These are phyloP conservation scores for Talaromyces rugulosus DNA, from an alignment of 2,329 filamentous ascomycete genomes.

Conservation along the genomic window DNA sequence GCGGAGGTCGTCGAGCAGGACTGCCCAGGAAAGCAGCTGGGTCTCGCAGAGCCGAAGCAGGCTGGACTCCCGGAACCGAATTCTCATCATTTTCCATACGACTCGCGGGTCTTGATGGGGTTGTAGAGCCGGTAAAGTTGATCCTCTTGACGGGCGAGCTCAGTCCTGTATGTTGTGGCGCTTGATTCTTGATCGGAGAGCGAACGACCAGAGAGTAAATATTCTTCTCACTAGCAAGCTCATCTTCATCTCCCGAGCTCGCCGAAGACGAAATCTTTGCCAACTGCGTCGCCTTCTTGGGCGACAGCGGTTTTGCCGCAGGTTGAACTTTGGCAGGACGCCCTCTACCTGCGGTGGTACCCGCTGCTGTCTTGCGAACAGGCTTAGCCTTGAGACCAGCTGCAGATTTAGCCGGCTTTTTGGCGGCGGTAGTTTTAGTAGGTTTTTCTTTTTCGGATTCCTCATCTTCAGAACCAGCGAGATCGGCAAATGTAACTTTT, in stretches of 20 bases:
- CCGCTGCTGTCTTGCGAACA: conserved; percentile 37
- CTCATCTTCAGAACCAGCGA: conserved; percentile 38
- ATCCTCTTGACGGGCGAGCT: conserved; percentile 37
- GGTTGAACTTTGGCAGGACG: conserved; percentile 26
- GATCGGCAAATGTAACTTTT: conserved; percentile 46
- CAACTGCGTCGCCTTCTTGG: conserved; percentile 47
- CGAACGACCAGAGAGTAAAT: conserved; percentile 25
- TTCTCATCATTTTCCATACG: conserved; percentile 30
- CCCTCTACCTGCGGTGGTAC: conserved; percentile 20
- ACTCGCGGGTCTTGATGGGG: conserved; percentile 12
- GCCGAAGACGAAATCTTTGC: conserved; percentile 35
- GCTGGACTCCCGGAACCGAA: conserved; percentile 22
- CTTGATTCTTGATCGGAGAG: conserved; percentile 28
- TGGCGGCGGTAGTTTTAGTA: conserved; percentile 16
- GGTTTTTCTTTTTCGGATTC: conserved; percentile 16
- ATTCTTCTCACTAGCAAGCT: conserved; percentile 33
- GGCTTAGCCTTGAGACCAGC: conserved; percentile 43
- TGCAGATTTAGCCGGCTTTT: conserved; percentile 23
- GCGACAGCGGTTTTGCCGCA: conserved; percentile 40
- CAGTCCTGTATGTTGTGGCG: conserved; percentile 21
- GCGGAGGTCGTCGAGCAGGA: conserved; percentile 41
- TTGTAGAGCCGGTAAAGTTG: conserved; percentile 26
- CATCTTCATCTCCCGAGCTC: conserved; percentile 41
- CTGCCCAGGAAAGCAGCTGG: conserved; percentile 35
- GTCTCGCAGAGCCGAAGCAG: conserved; percentile 28